Evolutionary conservation across 1,284 basidiomycete species (phyloP).

Genomic region (Athelia psychrophila): DNA sequence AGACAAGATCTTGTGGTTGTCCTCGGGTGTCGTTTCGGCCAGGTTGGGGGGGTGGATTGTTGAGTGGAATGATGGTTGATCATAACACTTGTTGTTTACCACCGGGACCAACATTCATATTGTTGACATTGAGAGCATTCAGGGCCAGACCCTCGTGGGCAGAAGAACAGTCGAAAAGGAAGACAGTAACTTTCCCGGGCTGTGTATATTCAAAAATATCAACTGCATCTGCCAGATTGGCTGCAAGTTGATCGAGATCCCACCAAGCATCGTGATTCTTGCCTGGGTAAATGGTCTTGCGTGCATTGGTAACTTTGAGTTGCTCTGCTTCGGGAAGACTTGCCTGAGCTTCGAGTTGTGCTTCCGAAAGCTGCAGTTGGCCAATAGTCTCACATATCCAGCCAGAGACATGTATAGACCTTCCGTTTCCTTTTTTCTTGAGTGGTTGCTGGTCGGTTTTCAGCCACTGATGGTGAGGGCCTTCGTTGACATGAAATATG

Average conservation of each 20-base stretch:
- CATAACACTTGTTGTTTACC: conserved; percentile 13
- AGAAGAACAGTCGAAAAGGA: conserved; percentile 20
- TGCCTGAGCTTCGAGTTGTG: conserved; percentile 12
- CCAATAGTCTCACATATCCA: conserved; percentile 22
- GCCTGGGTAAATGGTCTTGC: conserved; percentile 13
- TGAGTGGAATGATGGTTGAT: conserved; percentile 13
- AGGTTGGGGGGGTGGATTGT: conserved; percentile 11
- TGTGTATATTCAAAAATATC: conserved; percentile 10
- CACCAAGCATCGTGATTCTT: conserved; percentile 15
- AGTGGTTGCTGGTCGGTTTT: conserved; percentile 16
- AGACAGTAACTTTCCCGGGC: conserved; percentile 9
- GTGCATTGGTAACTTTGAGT: conserved; percentile 9
- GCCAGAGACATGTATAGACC: conserved; percentile 21
- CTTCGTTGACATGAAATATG: conserved; percentile 19
- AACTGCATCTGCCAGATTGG: conserved; percentile 7
- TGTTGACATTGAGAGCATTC: conserved; percentile 17
- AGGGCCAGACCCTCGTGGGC: conserved; percentile 15
- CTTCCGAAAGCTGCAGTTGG: conserved; percentile 12
- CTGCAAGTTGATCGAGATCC: conserved; percentile 12
- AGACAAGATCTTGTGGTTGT: conserved; percentile 6
- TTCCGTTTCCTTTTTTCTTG: conserved; percentile 21
- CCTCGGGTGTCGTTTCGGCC: conserved; percentile 8
- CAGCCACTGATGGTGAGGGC: conserved; percentile 15
- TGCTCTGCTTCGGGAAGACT: conserved; percentile 11
- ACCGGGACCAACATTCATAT: conserved; percentile 20